These are phyloP conservation scores for Artemisia argyi DNA, from an alignment of 129 eudicot genomes.

Conservation along the genomic window DNA sequence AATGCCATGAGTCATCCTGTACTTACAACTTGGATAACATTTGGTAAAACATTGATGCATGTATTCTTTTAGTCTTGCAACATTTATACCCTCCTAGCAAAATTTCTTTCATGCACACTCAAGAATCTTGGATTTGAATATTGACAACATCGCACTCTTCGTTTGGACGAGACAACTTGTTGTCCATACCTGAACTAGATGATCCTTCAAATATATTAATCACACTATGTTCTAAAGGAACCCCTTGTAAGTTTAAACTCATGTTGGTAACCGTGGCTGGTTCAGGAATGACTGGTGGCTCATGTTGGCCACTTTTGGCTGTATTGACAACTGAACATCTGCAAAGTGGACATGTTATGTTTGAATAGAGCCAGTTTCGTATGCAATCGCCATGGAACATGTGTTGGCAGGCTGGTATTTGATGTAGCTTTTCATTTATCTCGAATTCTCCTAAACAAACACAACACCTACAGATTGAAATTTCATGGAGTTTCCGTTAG, in stretches of 20 bases:
- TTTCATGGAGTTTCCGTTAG: slow-evolving; percentile 17
- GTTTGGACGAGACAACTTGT: slow-evolving; percentile 25
- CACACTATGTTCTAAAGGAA: slow-evolving; percentile 32
- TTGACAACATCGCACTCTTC: slow-evolving; percentile 28
- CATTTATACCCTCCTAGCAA: slow-evolving; percentile 23
- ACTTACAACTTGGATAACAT: slow-evolving; percentile 24
- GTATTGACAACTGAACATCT: slow-evolving; percentile 47
- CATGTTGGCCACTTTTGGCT: slow-evolving; percentile 18
- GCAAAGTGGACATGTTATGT: slow-evolving; percentile 72
- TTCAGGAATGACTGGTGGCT: slow-evolving; percentile 19
- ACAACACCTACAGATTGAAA: slow-evolving; percentile 50
- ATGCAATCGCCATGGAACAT: slow-evolving; percentile 68
- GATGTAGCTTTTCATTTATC: slow-evolving; percentile 55
- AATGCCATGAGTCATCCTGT: slow-evolving; percentile 21
- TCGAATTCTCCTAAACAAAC: slow-evolving; percentile 76
- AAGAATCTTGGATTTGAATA: slow-evolving; percentile 27
- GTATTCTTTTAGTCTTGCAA: slow-evolving; percentile 9
- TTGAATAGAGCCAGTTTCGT: slow-evolving; percentile 57
- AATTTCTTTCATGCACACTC: slow-evolving; percentile 12
- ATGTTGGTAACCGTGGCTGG: slow-evolving; percentile 15
- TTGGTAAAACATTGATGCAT: slow-evolving; percentile 18
- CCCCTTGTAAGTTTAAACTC: slow-evolving; percentile 18
- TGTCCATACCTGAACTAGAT: slow-evolving; percentile 39
- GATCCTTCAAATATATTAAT: slow-evolving; percentile 37
- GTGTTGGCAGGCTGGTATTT: slow-evolving; percentile 62